Conservation (phyloP, 73 alveolate species). For the Tetrahymena elliotti region DNA sequence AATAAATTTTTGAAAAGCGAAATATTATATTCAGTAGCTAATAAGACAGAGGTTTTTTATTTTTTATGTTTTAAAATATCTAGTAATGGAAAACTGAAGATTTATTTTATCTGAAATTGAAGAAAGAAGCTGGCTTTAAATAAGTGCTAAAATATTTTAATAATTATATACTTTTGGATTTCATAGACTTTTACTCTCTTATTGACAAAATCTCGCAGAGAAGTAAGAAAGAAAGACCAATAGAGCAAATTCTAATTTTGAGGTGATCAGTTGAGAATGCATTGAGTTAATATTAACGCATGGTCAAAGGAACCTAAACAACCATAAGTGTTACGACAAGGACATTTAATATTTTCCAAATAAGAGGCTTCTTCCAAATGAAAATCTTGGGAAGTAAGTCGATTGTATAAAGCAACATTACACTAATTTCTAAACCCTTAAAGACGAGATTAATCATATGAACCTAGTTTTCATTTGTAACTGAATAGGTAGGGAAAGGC, state of each 20-base stretch:
- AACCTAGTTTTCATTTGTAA: slow-evolving; percentile 17
- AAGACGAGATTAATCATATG: slow-evolving; percentile 10
- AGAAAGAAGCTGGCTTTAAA: background rate
- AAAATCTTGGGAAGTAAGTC: slow-evolving; percentile 41
- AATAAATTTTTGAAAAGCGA: background rate
- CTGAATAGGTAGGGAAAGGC: slow-evolving; percentile 42
- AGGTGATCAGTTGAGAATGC: slow-evolving; percentile 10
- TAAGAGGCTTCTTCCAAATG: slow-evolving; percentile 26
- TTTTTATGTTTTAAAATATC: too few relatives aligned
- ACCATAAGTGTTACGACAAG: slow-evolving; percentile 22
- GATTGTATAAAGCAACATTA: slow-evolving; percentile 19
- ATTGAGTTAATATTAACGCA: slow-evolving; percentile 3
- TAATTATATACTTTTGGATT: background rate
- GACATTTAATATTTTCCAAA: slow-evolving; percentile 28
- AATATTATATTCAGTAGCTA: background rate
- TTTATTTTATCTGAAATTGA: too few relatives aligned
- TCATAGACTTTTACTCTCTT: slow-evolving; percentile 31
- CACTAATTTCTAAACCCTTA: slow-evolving; percentile 32
- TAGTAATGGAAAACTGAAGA: too few relatives aligned
- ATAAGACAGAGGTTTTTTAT: background rate
- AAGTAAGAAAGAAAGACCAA: slow-evolving; percentile 25
- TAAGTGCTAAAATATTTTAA: background rate
- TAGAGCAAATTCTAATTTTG: slow-evolving; percentile 14
- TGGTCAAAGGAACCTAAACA: slow-evolving; percentile 29
- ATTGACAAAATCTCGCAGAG: slow-evolving; percentile 35